Evolutionary conservation across 805 yeast species (phyloP), one percentile per base, ranked within the genome.

Genomic region (Sugiyamaella marilandica): DNA sequence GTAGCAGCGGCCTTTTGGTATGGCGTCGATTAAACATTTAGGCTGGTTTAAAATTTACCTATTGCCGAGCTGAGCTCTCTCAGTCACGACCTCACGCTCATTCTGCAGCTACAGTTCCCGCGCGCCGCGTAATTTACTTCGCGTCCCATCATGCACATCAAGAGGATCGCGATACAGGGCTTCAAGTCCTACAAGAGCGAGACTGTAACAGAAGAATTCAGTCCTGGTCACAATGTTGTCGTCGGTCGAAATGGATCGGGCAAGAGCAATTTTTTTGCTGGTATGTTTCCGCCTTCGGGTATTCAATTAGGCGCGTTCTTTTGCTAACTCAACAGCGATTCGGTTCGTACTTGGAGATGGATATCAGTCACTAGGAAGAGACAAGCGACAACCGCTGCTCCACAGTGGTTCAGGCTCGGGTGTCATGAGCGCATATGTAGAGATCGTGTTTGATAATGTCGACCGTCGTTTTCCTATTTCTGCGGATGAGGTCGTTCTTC

Each of bases 211-310:
- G 94, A 86, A 41, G 74, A 80, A 13, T 73, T 94, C 32, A 85
- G 95, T 0, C 92, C 95, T 0, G 81, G 81, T 51, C 85, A 84
- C 64, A 92, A 92, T 70, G 95, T 92, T 18, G 82, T 86, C 13
- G 72, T 91, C 32, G 97, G 97, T 1, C 73, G 96, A 48, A 91
- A 91, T 69, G 97, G 97, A n/a, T 87, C 96, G 8, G 99, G 99
- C 8, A 92, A 94, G 67, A 87, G 96, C 39, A 92, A 94, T 68
- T 86, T 92, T 70, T 94, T 92, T 68, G 90, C 96, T 13, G 55
- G 55, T 51, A 47, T 13, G 55, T 41, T 16, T 13, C 13, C 11
- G 47, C 14, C 31, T 5, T 8, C 5, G 29, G n/a, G 31, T 14
- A 19, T 2, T 45, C 21, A 11, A 19, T n/a, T 26, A 18, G 24